A percentile compares a stretch with the other conserved stretches of the same genome.
Evolutionary conservation across 805 yeast species (phyloP).

Genomic region (Starmera amethionina): DNA sequence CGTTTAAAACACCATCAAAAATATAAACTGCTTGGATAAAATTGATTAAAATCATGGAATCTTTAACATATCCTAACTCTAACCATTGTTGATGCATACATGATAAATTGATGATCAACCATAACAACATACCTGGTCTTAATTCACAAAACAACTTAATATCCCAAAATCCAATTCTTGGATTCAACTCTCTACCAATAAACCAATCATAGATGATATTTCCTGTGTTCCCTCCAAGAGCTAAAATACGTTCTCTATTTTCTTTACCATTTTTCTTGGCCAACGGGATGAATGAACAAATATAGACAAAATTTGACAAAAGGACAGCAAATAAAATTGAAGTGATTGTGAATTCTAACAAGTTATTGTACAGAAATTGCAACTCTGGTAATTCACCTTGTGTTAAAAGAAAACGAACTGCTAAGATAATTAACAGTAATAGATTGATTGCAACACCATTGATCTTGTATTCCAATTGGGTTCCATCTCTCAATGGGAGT

Average conservation of each 20-base stretch:
- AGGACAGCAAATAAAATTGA: conserved; percentile 54
- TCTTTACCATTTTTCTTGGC: conserved; percentile 36
- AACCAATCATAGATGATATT: conserved; percentile 82
- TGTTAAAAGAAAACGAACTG: conserved; percentile 42
- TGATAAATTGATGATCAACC: conserved; percentile 72
- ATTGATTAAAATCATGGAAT: conserved; percentile 63
- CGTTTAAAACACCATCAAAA: conserved; percentile 86
- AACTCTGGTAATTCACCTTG: conserved; percentile 66
- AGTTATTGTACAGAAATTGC: conserved; percentile 60
- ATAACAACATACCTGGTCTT: conserved; percentile 86
- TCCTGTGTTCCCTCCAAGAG: conserved; percentile 81
- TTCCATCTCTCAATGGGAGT: conserved; percentile 65
- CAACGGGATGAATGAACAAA: conserved; percentile 57
- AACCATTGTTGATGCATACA: conserved; percentile 76
- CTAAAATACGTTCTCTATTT: conserved; percentile 61
- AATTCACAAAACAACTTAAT: conserved; percentile 88
- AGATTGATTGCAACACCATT: conserved; percentile 61
- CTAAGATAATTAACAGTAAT: conserved; percentile 28
- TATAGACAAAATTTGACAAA: conserved; percentile 56
- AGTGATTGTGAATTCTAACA: conserved; percentile 52
- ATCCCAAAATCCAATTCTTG: conserved; percentile 78
- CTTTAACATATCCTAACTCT: conserved; percentile 46
- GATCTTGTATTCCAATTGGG: conserved; percentile 61
- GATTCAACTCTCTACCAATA: conserved; percentile 93
- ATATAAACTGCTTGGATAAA: conserved; percentile 72